Evolutionary conservation across 2,329 filamentous ascomycete genomes (phyloP), one percentile per base, ranked within the genome.

Genomic region (Fusarium siculi): DNA sequence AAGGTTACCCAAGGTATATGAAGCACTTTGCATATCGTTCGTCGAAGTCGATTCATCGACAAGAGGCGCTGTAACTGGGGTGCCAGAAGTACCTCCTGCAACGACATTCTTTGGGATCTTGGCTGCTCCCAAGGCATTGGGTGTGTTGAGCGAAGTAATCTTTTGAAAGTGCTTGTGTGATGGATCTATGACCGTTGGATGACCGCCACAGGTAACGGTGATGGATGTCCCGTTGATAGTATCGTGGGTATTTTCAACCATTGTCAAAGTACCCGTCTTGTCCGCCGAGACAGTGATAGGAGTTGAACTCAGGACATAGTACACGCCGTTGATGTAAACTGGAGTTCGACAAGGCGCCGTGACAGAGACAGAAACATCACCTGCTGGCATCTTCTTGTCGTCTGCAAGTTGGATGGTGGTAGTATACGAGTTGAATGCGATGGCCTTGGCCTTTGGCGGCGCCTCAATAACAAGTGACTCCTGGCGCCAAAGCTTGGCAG

Each of bases 81-180:
- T 16, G 2, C 32, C 47, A 16, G 9, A 4, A 21, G 34, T 52
- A 10, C 49, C 49, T 21, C 49, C 34, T 25, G 23, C 49, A 23
- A 25, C 11, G 11, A 37, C n/a, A 21, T 37, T 37, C 6, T 34
- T 52, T 7, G n/a, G 16, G 7, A 52, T 52, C 8, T 12, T 18
- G 15, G 47, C 47, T 18, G n/a, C n/a, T 16, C 30, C 23, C 21
- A 52, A 34, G 25, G 25, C 25, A 25, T 4, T 23, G 11, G 32
- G 3, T 3, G 49, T 37, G 15, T 37, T 37, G 0, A 37, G 18
- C 0, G 49, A 25, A 2, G 49, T 52, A 0, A 37, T 37, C 23
- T 37, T 52, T 15, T 52, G 49, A 0, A 52, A 52, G 28, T 37
- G 34, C 16, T 52, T 21, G 4, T 37, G 16, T 10, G 34, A 23